Conservation (phyloP, 2,329 filamentous ascomycete species). For the Laburnicola sp. region DNA sequence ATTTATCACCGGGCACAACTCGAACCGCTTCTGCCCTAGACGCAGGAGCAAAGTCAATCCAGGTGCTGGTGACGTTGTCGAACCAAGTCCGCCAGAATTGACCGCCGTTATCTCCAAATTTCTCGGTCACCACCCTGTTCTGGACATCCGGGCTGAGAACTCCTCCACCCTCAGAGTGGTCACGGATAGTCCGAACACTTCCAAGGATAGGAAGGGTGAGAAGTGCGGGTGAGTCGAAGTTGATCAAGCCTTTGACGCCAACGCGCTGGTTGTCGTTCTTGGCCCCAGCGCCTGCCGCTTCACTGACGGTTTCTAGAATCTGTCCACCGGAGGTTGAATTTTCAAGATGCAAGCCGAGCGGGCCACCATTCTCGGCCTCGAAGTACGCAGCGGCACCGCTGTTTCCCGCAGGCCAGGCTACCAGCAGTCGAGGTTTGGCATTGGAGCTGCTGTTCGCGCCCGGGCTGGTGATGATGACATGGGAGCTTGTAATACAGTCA, state of each 20-base stretch:
- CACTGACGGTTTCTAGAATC: slow-evolving; percentile 54
- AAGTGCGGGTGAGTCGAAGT: slow-evolving; percentile 61
- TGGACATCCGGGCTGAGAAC: slow-evolving; percentile 59
- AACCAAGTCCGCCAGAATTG: slow-evolving; percentile 61
- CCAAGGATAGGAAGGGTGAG: slow-evolving; percentile 63
- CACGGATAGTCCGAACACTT: slow-evolving; percentile 64
- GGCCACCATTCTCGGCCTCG: slow-evolving; percentile 57
- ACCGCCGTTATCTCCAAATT: slow-evolving; percentile 49
- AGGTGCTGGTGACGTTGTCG: slow-evolving; percentile 63
- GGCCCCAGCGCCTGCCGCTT: slow-evolving; percentile 23
- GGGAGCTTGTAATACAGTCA: slow-evolving; percentile 62
- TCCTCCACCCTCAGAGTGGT: slow-evolving; percentile 63
- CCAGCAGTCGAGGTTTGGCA: slow-evolving; percentile 61
- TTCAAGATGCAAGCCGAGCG: slow-evolving; percentile 56
- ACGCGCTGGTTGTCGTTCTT: slow-evolving; percentile 48
- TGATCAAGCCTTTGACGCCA: slow-evolving; percentile 58
- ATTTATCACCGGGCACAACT: slow-evolving; percentile 40
- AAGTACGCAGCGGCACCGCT: slow-evolving; percentile 64
- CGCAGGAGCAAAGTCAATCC: slow-evolving; percentile 50
- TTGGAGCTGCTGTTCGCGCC: slow-evolving; percentile 56
- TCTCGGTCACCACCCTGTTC: slow-evolving; percentile 53
- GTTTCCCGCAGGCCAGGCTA: slow-evolving; percentile 67
- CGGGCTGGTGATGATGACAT: slow-evolving; percentile 65
- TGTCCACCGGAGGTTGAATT: slow-evolving; percentile 52
- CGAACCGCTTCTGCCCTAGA: slow-evolving; percentile 38